Evolutionary conservation across 345 rosid species (phyloP).

Genomic region (Salix koriyanagi): DNA sequence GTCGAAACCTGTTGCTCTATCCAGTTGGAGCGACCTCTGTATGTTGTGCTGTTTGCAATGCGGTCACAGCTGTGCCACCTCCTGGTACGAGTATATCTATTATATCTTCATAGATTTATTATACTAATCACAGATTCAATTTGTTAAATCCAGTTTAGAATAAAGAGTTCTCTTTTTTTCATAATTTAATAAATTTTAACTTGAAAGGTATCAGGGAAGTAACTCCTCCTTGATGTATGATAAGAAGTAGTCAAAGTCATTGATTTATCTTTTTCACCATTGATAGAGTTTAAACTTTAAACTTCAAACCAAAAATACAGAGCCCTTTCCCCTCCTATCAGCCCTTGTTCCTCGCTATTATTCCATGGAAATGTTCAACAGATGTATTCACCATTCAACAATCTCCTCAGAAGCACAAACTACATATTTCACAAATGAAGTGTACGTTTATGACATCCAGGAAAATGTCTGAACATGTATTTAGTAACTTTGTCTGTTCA

Average conservation of each 20-base stretch:
- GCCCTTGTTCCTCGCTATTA: background rate
- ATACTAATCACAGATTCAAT: background rate
- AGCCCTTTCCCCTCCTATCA: background rate
- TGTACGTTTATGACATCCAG: background rate
- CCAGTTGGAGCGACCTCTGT: constrained; percentile 93
- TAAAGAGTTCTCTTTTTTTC: background rate
- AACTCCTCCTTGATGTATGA: background rate
- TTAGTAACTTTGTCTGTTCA: background rate
- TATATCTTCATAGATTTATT: background rate
- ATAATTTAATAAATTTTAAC: background rate
- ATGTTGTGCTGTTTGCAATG: constrained; percentile 99
- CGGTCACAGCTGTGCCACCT: constrained; percentile 92
- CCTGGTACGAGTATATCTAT: constrained; percentile 46
- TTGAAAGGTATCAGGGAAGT: background rate
- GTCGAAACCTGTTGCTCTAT: constrained; percentile 82
- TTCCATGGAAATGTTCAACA: background rate
- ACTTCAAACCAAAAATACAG: background rate
- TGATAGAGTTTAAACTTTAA: background rate
- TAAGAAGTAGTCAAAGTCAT: background rate
- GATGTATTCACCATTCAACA: background rate
- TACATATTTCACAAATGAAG: background rate
- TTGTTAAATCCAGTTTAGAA: background rate
- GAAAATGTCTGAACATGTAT: background rate
- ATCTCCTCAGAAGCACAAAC: background rate
- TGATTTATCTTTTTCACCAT: background rate